Base-by-base conservation (phyloP, 768 basidiomycete genomes). In the Rubroboletus satanas region DNA sequence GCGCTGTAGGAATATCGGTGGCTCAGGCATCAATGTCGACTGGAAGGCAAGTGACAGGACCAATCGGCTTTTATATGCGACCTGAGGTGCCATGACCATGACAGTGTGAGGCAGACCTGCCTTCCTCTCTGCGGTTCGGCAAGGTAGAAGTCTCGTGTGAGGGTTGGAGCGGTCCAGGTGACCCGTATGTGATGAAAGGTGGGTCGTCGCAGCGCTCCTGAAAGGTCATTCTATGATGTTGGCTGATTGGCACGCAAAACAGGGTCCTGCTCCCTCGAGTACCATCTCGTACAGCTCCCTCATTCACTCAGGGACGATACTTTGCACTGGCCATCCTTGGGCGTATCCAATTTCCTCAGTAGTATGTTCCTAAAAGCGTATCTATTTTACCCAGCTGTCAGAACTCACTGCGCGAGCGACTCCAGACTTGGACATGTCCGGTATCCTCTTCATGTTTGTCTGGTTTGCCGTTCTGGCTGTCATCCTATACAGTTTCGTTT, bases 251-350 rank as follows among this genome's bases (percentile, higher is more conserved):
- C 41, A 15, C 55, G 41, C 44, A 4, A 10, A 32, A 26, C 55
- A 93, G 93, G 88, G 17, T 94, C 93, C 15, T 98, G 94, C 70
- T 87, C 85, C 7, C 75, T 98, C 50, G 84, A 92, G 56, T 98
- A 97, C 66, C 79, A 81, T 45, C 81, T 98, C 3, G 81, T 90
- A 18, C 81, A 87, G 48, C 75, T 93, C 6, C 87, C 88, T 0
- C 61, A 66, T 18, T 41, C 69, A 5, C 63, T 71, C 49, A 54
- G 57, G 28, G 63, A 67, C 14, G 61, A 69, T 11, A 15, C 57
- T 3, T 29, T 28, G 5, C 11, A 36, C 2, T 57, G 49, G 60
- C 57, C 67, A 15, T 51, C 45, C 0, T 49, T 55, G 17, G 53
- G 59, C 28, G 29, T 54, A 36, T 32, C 54, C 0, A 54, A 59